Evolutionary conservation across 345 rosid species (phyloP).

Genomic region (Euclidium syriacum): DNA sequence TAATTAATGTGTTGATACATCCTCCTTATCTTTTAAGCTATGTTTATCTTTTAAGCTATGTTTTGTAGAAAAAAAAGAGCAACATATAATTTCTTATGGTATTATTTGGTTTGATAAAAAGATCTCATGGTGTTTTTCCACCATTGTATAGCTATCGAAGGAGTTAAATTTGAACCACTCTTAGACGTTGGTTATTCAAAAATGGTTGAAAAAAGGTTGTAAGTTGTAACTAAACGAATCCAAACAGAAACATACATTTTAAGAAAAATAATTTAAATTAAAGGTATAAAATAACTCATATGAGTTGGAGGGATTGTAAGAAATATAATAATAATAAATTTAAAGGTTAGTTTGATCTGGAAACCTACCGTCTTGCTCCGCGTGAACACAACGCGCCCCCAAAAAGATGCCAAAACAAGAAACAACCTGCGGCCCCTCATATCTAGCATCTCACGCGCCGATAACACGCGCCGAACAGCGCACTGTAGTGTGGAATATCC

Average conservation of each 20-base stretch:
- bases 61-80: not conserved
- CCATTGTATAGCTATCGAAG: too few species aligned
- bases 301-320: slow-evolving; percentile 25
- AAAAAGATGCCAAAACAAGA: slow-evolving; percentile 27
- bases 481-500: not conserved
- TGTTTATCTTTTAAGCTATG: not conserved
- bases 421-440: slow-evolving; percentile 25
- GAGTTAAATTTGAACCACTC: not conserved
- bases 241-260: slow-evolving; percentile 13
- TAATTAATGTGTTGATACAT: not conserved
- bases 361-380: slow-evolving; percentile 11
- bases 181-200: not conserved
- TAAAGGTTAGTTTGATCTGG: not conserved
- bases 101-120: too few species aligned
- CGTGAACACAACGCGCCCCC: slow-evolving; percentile 24
- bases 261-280: not conserved
- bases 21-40: not conserved
- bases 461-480: slow-evolving; percentile 14
- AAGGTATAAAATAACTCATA: slow-evolving; percentile 10
- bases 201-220: not conserved
- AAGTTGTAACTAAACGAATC: slow-evolving; percentile 13
- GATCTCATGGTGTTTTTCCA: too few species aligned
- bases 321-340: not conserved
- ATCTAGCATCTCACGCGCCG: slow-evolving; percentile 1
- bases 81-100: not conserved